Base-by-base conservation (phyloP, 768 basidiomycete genomes). In the Calocera cornea region DNA sequence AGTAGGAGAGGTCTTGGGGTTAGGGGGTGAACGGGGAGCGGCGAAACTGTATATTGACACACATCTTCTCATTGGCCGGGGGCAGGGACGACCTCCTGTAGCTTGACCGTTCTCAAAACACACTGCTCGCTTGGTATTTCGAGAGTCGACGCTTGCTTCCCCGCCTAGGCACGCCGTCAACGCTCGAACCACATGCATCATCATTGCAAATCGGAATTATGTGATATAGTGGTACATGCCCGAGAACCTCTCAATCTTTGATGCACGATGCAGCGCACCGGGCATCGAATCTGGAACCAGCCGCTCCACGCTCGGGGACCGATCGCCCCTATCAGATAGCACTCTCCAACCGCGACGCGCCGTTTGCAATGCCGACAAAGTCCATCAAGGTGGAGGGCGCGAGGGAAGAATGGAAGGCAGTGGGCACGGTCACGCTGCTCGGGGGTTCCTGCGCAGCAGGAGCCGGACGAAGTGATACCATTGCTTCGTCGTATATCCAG, bases 321-420 rank as follows among this genome's bases (percentile, higher is more conserved):
- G 54, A 60, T 60, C 2, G 7, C 27, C 19, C 27, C 54, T 60
- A 67, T 41, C 41, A 68, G 27, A 64, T 64, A 29, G 33, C 34
- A 38, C 67, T 54, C 38, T 68, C 67, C 41, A 68, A 64, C 64
- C 64, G 64, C 40, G 67, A 64, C 24, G 47, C 67, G 33, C 41
- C 67, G n/a, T 34, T 50, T 31, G 64, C 64, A 17, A 68, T 41
- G 24, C 64, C 34, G 29, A 65, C 64, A 44, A 68, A 68, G 19
- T 49, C 34, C 16, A 44, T 65, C 29, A 68, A 12, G 41, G 38
- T 68, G 40, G 67, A 68, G 17, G 67, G 67, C n/a, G 41, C 27
- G 8, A 36, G 17, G 24, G 19, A 64, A 64, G 41, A n/a, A 19
- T 24, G 31, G 19, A 41, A 41, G 10, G 36, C 29, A 16, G 44